Evolutionary conservation across 1,284 basidiomycete genomes (phyloP), one percentile per base, ranked within the genome.

Genomic region (Microbotryum lychnidis-dioicae): DNA sequence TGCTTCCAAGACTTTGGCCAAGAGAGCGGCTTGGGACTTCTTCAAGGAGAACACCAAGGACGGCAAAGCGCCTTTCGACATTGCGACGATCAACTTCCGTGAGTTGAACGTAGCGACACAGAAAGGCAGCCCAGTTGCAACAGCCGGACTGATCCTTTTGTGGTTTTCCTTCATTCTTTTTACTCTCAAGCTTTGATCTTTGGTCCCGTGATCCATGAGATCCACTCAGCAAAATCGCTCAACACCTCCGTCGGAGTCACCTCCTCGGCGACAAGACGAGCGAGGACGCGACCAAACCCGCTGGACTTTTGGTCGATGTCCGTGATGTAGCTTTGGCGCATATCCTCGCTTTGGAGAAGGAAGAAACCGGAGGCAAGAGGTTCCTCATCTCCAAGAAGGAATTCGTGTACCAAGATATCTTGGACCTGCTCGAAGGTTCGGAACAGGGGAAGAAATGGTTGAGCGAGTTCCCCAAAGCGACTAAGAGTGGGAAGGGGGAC

Each of bases 311-410:
- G 33, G 75, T 77, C 51, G 76, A 77, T 57, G 76, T 77, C 18
- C 70, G 76, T 3, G 75, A 77, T 53, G 72, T 77, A 18, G 76
- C 76, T 1, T 57, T 68, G 12, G 68, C 73, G 4, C 76, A 77
- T 57, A 62, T 75, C 50, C 69, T 73, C 44, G 67, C 73, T 9
- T 71, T 77, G 25, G 49, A 69, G 1, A 66, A 61, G 10, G 57
- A 67, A n/a, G n/a, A n/a, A n/a, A n/a, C n/a, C n/a, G n/a, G n/a
- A n/a, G n/a, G n/a, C n/a, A n/a, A n/a, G n/a, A n/a, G n/a, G n/a
- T n/a, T n/a, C n/a, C 69, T 72, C n/a, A 67, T 71, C 47, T 70
- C 71, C 2, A 63, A 54, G 21, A 27, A 60, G 58, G n/a, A 23
- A 61, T 58, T 45, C 47, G n/a, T 37, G 2, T 44, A 62, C 54